phyloP scores from a whole-genome alignment of 78 protist genomes.

The Chrysochromulina parva region DNA sequence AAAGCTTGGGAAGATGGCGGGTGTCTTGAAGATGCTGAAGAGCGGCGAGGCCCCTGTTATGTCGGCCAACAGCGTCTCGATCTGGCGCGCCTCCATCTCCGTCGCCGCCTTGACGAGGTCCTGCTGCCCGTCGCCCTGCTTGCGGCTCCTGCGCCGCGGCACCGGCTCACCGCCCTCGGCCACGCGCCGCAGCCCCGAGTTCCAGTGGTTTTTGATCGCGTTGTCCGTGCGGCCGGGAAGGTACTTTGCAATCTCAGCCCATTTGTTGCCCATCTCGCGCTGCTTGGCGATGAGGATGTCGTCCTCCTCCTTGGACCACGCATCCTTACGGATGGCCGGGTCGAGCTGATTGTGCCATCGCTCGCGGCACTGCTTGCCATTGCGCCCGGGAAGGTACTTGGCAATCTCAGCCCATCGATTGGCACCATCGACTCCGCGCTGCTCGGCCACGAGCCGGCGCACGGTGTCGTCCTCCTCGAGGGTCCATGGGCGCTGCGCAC shows the following conservation, averaged over 20 bases:
- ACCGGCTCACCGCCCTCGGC: background rate
- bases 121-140: too few species aligned
- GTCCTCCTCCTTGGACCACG: slow-evolving; percentile 87
- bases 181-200: slow-evolving; percentile 77
- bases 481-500: too few species aligned
- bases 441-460: too few species aligned
- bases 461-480: too few species aligned
- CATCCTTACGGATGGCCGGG: slow-evolving; percentile 76
- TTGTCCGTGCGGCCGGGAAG: slow-evolving; percentile 90
- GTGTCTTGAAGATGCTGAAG: too few species aligned
- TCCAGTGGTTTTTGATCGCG: slow-evolving; percentile 91
- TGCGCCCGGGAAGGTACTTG: background rate
- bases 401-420: slow-evolving; percentile 36
- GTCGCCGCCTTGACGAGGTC: too few species aligned
- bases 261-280: slow-evolving; percentile 71
- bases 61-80: too few species aligned
- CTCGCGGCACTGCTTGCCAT: slow-evolving; percentile 49
- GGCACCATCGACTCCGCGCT: background rate
- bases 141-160: background rate
- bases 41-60: too few species aligned
- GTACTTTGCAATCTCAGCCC: slow-evolving; percentile 86
- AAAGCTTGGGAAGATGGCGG: too few species aligned
- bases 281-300: background rate
- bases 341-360: slow-evolving; percentile 55
- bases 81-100: too few species aligned